Conservation (phyloP, 2,329 filamentous ascomycete species). For the Colletotrichum cordylinicola region DNA sequence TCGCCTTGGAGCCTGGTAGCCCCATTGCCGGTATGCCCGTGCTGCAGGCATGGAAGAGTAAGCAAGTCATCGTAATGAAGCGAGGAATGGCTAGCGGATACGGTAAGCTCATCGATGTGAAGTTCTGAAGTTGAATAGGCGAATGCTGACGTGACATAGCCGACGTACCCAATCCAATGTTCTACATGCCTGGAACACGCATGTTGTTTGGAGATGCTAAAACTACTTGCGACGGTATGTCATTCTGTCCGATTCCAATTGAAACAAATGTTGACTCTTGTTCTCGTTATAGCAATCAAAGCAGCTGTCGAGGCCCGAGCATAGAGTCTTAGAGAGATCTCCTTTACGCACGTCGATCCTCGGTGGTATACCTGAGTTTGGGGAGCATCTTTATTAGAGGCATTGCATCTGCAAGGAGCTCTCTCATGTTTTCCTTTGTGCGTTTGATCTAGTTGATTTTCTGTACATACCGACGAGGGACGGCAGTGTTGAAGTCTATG, state of each 20-base stretch:
- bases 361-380: not conserved
- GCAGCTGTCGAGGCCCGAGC: conserved; percentile 38
- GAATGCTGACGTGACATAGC: conserved; percentile 49
- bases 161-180: conserved; percentile 93
- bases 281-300: conserved; percentile 44
- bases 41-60: conserved; percentile 91
- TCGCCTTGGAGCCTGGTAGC: conserved; percentile 82
- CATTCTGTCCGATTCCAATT: too few relatives aligned
- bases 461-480: not conserved
- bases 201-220: conserved; percentile 95
- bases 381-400: conserved; percentile 10
- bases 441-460: not conserved
- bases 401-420: conserved; percentile 18
- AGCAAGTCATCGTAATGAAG: conserved; percentile 94
- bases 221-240: conserved; percentile 77
- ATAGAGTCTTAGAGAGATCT: conserved; percentile 18
- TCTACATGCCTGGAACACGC: conserved; percentile 86
- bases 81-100: conserved; percentile 88
- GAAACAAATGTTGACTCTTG: conserved; percentile 16
- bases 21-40: conserved; percentile 94
- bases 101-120: conserved; percentile 53
- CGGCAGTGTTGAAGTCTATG: not conserved
- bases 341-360: not conserved
- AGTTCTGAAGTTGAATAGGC: not conserved
- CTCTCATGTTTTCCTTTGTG: not conserved